A percentile compares a stretch with the other conserved stretches of the same genome.
These are phyloP conservation scores for Fusarium citri DNA, from an alignment of 2,329 filamentous ascomycete genomes.

Conservation along the genomic window DNA sequence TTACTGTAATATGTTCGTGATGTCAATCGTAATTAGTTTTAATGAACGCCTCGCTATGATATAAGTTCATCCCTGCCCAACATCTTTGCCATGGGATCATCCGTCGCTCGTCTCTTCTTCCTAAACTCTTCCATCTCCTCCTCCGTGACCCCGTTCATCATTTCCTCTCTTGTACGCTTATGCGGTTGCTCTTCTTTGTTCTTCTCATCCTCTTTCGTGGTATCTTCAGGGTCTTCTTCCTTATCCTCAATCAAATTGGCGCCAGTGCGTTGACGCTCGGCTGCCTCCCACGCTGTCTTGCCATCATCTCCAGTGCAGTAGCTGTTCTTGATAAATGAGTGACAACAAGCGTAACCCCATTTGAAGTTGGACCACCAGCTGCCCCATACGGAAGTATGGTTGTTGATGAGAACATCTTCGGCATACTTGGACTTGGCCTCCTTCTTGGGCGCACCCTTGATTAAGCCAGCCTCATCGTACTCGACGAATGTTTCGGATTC, in stretches of 20 bases:
- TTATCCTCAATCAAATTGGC: slow-evolving; percentile 53
- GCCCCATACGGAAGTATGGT: slow-evolving; percentile 93
- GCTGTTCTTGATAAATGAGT: slow-evolving; percentile 93
- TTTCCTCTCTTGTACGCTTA: slow-evolving; percentile 82
- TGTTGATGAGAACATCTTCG: slow-evolving; percentile 89
- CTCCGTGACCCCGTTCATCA: slow-evolving; percentile 81
- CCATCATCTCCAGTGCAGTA: slow-evolving; percentile 96
- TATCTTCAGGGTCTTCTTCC: slow-evolving; percentile 47
- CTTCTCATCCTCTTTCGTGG: slow-evolving; percentile 46
- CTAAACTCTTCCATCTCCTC: slow-evolving; percentile 90
- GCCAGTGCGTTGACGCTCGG: slow-evolving; percentile 70
- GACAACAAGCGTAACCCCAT: slow-evolving; percentile 97
- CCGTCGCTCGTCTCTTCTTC: slow-evolving; percentile 75
- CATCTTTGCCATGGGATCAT: slow-evolving; percentile 89
- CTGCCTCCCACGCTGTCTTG: slow-evolving; percentile 81
- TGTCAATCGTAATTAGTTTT: not conserved
- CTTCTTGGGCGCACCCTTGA: slow-evolving; percentile 86
- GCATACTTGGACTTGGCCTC: slow-evolving; percentile 89
- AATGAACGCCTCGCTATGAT: slow-evolving; percentile 33
- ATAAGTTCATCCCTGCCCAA: slow-evolving; percentile 75
- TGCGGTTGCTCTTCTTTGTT: slow-evolving; percentile 57
- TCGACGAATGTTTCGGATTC: slow-evolving; percentile 92
- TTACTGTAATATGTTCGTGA: not conserved
- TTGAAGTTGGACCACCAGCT: slow-evolving; percentile 97
- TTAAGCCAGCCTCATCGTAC: slow-evolving; percentile 88